Evolutionary conservation across 208 protist species (phyloP).

Genomic region (Trypanosoma vivax): DNA sequence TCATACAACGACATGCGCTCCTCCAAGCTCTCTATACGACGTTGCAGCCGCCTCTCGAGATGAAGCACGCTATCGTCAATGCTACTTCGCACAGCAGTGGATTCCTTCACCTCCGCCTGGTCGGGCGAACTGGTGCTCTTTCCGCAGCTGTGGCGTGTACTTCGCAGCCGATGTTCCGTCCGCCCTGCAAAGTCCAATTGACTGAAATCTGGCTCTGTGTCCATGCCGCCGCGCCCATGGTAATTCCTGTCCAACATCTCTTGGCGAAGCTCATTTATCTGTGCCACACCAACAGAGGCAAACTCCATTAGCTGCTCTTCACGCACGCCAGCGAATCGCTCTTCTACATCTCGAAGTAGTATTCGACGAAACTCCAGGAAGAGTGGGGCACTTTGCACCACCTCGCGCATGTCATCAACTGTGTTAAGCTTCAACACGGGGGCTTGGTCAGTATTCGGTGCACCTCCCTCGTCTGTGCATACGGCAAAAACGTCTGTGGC

Average conservation of each 20-base stretch:
- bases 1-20: conserved; percentile 74
- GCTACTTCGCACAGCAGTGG: conserved; percentile 43
- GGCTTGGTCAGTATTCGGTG: neutral
- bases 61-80: conserved; percentile 45
- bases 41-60: conserved; percentile 39
- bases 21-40: conserved; percentile 55
- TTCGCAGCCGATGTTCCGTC: conserved; percentile 29
- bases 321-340: conserved; percentile 38
- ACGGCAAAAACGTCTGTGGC: neutral
- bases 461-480: neutral
- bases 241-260: conserved; percentile 1
- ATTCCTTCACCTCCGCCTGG: conserved; percentile 47
- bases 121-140: too few relatives aligned
- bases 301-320: conserved; percentile 54
- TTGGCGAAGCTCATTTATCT: conserved; percentile 30
- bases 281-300: conserved; percentile 24
- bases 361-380: conserved; percentile 67
- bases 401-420: conserved; percentile 18
- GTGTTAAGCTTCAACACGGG: neutral
- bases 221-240: conserved; percentile 2
- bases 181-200: neutral
- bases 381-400: conserved; percentile 51
- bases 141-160: conserved; percentile 38
- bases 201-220: neutral
- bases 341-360: conserved; percentile 56